Evolutionary conservation across 495 filamentous ascomycete genomes (phyloP).

Genomic region (Pyronema domesticum): DNA sequence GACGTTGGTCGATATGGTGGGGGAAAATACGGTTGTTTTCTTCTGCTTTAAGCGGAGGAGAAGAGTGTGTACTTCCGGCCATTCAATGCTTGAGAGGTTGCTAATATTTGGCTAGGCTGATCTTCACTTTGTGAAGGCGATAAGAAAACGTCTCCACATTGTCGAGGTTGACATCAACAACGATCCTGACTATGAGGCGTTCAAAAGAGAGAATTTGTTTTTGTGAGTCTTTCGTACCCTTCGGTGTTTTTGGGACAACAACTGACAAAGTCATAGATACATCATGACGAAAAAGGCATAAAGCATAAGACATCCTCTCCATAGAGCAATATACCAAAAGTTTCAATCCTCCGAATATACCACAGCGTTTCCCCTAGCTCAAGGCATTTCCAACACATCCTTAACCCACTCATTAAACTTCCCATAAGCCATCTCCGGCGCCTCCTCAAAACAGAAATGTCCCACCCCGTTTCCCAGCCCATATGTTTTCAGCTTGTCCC

Average conservation of each 20-base stretch:
- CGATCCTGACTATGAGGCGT: constrained; percentile 28
- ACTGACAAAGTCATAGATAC: constrained; percentile 16
- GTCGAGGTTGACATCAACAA: constrained; percentile 32
- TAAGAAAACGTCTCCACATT: constrained; percentile 30
- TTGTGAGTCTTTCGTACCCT: constrained; percentile 25
- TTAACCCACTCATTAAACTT: constrained; percentile 21
- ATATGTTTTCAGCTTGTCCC: constrained; percentile 6
- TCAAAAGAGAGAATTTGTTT: constrained; percentile 30
- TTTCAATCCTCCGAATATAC: too few species aligned
- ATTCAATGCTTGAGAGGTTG: not conserved
- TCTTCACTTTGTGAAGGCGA: constrained; percentile 31
- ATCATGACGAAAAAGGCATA: constrained; percentile 24
- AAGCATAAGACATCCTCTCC: not conserved
- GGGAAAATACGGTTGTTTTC: constrained; percentile 46
- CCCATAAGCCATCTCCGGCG: constrained; percentile 26
- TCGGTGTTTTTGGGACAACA: not conserved
- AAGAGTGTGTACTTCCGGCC: constrained; percentile 26
- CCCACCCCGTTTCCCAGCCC: constrained; percentile 24
- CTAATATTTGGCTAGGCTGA: constrained; percentile 27
- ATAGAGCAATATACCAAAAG: too few species aligned
- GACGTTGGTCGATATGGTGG: constrained; percentile 43
- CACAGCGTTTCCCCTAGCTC: too few species aligned
- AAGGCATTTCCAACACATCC: constrained; percentile 6
- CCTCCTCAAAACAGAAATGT: constrained; percentile 37
- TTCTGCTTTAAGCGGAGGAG: constrained; percentile 92